phyloP scores from a whole-genome alignment of 805 yeast genomes.

The Nakazawaea ishiwadae region DNA sequence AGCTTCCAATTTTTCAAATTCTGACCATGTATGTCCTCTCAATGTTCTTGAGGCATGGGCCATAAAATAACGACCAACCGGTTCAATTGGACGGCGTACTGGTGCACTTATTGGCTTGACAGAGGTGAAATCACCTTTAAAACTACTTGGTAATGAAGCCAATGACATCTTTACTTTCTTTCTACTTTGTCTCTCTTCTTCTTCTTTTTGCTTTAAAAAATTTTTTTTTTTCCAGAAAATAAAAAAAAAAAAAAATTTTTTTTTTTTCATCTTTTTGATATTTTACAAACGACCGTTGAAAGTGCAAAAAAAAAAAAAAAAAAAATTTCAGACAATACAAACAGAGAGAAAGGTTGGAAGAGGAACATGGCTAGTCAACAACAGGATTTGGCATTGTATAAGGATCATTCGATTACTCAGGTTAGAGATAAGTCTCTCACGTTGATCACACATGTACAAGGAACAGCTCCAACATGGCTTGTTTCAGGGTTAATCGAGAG shows the following conservation, averaged over 20 bases:
- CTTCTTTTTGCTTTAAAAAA: neutral
- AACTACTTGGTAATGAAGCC: slow-evolving; percentile 51
- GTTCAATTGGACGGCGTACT: slow-evolving; percentile 82
- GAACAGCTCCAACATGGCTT: slow-evolving; percentile 66
- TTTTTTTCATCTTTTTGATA: neutral
- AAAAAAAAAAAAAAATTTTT: slow-evolving; percentile 9
- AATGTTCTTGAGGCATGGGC: slow-evolving; percentile 96
- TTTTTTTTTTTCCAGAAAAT: neutral
- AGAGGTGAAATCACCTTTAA: slow-evolving; percentile 48
- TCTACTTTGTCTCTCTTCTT: neutral
- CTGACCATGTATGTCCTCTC: slow-evolving; percentile 98
- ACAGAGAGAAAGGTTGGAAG: neutral
- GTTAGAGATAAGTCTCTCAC: slow-evolving; percentile 21
- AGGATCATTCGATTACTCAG: slow-evolving; percentile 42
- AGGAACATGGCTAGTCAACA: slow-evolving; percentile 32
- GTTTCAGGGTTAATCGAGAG: slow-evolving; percentile 50
- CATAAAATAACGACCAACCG: slow-evolving; percentile 92
- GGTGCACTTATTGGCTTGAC: slow-evolving; percentile 50
- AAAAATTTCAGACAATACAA: neutral
- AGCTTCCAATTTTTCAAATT: slow-evolving; percentile 90
- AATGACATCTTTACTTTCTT: slow-evolving; percentile 29
- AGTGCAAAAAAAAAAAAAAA: neutral
- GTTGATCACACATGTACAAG: slow-evolving; percentile 36
- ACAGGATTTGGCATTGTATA: slow-evolving; percentile 54
- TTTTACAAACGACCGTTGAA: neutral